Evolutionary conservation across 139 green algal genomes (phyloP), one percentile per base, ranked within the genome.

Genomic region (Volvox africanus): DNA sequence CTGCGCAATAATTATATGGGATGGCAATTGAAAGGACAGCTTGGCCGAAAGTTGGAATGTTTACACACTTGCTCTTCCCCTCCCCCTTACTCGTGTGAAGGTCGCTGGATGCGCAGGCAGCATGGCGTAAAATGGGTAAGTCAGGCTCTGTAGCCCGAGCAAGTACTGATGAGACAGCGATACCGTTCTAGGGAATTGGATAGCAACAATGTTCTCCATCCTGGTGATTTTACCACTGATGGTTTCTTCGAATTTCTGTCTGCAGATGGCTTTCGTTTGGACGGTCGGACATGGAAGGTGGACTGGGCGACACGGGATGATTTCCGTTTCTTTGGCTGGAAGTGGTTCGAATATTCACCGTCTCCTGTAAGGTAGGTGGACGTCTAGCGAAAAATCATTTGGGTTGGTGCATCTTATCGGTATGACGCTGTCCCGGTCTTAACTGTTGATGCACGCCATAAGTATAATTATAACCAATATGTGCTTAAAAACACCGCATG

Each of bases 311-410:
- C 88, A 0, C 30, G 67, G 32, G 82, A 93, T 21, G 92, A 96
- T 68, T 96, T 96, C 73, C 81, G 93, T n/a, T 93, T 95, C 37
- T 95, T 97, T 82, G 93, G 87, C 33, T 97, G 94, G 95, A 93
- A 94, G 37, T 97, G 93, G 93, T 93, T 84, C 21, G 93, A 95
- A 73, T 65, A 92, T 35, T 90, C 88, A 20, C 93, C 92, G 2
- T 90, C 30, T 2, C 67, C 55, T 30, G 61, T 76, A 18, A 76
- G 81, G 81, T 87, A 21, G 2, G 44, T 55, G 44, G 5, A 5
- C 5, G 44, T 55, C 44, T 5, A 55, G 5, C 44, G 44, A 55
- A 9, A 55, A 14, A 14, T 55, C 44, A 9, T 55, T 14, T 55
- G 44, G 44, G 44, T 55, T 55, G 5, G 44, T 55, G 44, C 44